Evolutionary conservation across 1,284 basidiomycete genomes (phyloP).

Genomic region (Apiotrichum sp.): DNA sequence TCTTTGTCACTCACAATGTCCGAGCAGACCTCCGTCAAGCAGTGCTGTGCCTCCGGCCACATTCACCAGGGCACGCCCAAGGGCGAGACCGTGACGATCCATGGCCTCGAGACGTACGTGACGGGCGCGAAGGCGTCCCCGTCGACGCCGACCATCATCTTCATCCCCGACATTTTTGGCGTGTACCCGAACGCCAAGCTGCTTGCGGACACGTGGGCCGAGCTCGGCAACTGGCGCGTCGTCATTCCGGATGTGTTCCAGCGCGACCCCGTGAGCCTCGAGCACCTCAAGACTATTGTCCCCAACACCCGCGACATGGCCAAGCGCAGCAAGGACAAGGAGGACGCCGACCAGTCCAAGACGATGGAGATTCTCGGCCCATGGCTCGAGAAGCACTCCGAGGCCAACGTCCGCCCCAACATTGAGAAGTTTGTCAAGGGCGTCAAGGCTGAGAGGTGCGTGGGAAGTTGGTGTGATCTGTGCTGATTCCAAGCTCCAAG

Average conservation of each 20-base stretch:
- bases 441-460: conserved; percentile 36
- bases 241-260: conserved; percentile 58
- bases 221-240: conserved; percentile 60
- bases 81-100: conserved; percentile 25
- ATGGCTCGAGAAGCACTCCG: conserved; percentile 31
- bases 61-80: conserved; percentile 35
- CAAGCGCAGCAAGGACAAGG: conserved; percentile 39
- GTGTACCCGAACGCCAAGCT: conserved; percentile 54
- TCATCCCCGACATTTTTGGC: conserved; percentile 62
- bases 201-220: conserved; percentile 62
- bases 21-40: conserved; percentile 32
- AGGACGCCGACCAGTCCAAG: conserved; percentile 27
- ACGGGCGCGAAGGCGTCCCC: conserved; percentile 19
- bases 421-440: conserved; percentile 38
- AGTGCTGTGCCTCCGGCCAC: conserved; percentile 40
- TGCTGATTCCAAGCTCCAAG: conserved; percentile 20
- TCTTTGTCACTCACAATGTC: background rate
- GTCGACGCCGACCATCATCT: conserved; percentile 51
- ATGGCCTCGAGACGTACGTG: conserved; percentile 35
- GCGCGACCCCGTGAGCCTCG: conserved; percentile 54
- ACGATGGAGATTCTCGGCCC: conserved; percentile 32
- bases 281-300: conserved; percentile 45
- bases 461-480: no score
- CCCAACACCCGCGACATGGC: conserved; percentile 28
- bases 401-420: conserved; percentile 38